Percentiles rank a stretch among this genome's conserved stretches.
Conservation (phyloP, 2,329 filamentous ascomycete genomes). For the Fusarium anthophilum region DNA sequence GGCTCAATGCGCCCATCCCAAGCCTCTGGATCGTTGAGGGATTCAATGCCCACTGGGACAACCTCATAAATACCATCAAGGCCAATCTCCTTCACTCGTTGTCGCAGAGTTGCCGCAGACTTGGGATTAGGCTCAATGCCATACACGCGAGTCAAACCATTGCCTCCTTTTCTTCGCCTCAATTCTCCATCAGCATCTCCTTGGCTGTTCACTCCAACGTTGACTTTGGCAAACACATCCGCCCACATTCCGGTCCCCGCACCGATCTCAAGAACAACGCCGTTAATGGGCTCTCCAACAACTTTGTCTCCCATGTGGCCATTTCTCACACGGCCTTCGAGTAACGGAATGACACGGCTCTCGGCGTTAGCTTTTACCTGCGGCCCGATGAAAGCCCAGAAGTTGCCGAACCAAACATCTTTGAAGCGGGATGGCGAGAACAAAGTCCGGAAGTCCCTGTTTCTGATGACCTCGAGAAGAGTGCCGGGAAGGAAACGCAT, state of each 20-base stretch:
- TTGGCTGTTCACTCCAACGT: slow-evolving; percentile 11
- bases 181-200: slow-evolving; percentile 29
- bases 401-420: slow-evolving; percentile 66
- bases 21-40: slow-evolving; percentile 54
- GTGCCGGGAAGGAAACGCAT: slow-evolving; percentile 62
- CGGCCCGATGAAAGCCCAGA: slow-evolving; percentile 68
- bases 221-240: slow-evolving; percentile 56
- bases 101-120: slow-evolving; percentile 59
- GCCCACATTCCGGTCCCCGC: slow-evolving; percentile 71
- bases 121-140: slow-evolving; percentile 71
- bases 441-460: slow-evolving; percentile 49
- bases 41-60: slow-evolving; percentile 70
- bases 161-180: slow-evolving; percentile 19
- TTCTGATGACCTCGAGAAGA: slow-evolving; percentile 53
- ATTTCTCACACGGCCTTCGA: slow-evolving; percentile 57
- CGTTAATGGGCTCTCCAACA: slow-evolving; percentile 53
- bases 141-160: slow-evolving; percentile 60
- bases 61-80: slow-evolving; percentile 68
- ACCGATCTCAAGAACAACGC: slow-evolving; percentile 69
- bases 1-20: slow-evolving; percentile 59
- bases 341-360: slow-evolving; percentile 60
- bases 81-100: slow-evolving; percentile 60
- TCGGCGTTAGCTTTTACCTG: slow-evolving; percentile 54
- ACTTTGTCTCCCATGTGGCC: slow-evolving; percentile 50
- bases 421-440: slow-evolving; percentile 54